Base-by-base conservation (phyloP, 2,329 filamentous ascomycete species). In the Exserohilum turcica region DNA sequence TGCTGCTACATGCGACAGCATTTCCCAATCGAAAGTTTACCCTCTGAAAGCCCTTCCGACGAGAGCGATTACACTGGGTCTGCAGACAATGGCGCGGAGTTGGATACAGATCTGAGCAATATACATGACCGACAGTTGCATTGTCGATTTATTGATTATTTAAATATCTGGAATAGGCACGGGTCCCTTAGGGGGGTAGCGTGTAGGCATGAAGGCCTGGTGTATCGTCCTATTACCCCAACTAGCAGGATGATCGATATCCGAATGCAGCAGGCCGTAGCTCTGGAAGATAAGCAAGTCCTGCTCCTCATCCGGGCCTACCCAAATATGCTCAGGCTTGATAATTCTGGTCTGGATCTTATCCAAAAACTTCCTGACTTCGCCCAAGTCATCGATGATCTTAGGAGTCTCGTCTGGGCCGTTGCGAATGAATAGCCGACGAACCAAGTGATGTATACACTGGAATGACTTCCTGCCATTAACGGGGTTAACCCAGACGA, bases 181-280 rank as follows among this genome's bases (percentile, higher is more conserved):
- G 12, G 35, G 48, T 8, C 48, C 35, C 15, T 19, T 28, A 9
- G 48, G 48, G 12, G n/a, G 13, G 27, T 51, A 45, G 5, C 35
- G 19, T 5, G 33, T 28, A 10, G 35, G 28, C 18, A 51, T 27
- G 27, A 28, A 51, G 12, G 18, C 42, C 16, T 46, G 35, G 16
- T 51, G 48, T 35, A 46, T 16, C 8, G 42, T 46, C 48, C 42
- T 45, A 7, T 28, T 28, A 21, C 35, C 48, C 16, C 16, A 51
- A 40, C 35, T 51, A 8, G 48, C 48, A 5, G 42, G 48, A 33
- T 40, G 39, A 21, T 51, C 48, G 10, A 51, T 51, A 27, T 51
- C 46, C 6, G 42, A 39, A 24, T 51, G 42, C 12, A 51, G 38
- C 5, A 51, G 18, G 15, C 42, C 42, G 19, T 51, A 46, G 35